Conservation (phyloP, 352 stramenopile genomes). For the Phytopythium ostracodes region DNA sequence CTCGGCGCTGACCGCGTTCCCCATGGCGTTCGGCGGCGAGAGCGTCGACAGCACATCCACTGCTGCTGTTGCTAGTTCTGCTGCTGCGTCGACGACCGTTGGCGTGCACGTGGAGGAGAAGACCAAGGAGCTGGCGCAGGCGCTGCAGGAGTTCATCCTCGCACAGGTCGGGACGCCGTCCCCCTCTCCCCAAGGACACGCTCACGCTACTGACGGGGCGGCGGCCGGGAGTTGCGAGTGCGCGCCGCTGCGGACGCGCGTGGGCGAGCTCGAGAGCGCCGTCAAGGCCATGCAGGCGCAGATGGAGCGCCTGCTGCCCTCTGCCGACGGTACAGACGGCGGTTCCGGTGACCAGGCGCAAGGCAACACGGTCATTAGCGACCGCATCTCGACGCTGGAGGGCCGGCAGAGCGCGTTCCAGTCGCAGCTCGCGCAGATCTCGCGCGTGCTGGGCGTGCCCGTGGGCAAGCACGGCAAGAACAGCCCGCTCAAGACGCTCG, state of each 20-base stretch:
- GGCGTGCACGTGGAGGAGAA: constrained; percentile 25
- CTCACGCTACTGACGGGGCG: constrained; percentile 5
- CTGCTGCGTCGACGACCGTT: not conserved
- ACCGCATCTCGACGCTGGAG: constrained; percentile 62
- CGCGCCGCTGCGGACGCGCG: not conserved
- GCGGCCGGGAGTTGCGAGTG: not conserved
- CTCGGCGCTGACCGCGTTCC: constrained; percentile 1
- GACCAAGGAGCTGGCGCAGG: constrained; percentile 43
- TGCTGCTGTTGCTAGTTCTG: not conserved
- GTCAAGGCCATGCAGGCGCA: too few species aligned
- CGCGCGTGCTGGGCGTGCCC: constrained; percentile 51
- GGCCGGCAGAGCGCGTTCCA: constrained; percentile 66
- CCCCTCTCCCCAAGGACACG: too few species aligned
- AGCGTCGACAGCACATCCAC: not conserved
- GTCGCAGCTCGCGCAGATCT: constrained; percentile 64
- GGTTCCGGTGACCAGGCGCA: too few species aligned
- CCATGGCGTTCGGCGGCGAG: not conserved
- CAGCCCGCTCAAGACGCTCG: constrained; percentile 28
- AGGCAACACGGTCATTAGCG: not conserved
- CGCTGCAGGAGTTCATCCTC: constrained; percentile 50
- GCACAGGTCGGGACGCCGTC: constrained; percentile 22
- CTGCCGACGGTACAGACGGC: too few species aligned
- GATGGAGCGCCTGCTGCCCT: too few species aligned
- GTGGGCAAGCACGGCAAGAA: constrained; percentile 64
- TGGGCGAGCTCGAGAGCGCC: too few species aligned